These are phyloP conservation scores for Daldinia caldariorum DNA, from an alignment of 495 filamentous ascomycete species.

Conservation along the genomic window DNA sequence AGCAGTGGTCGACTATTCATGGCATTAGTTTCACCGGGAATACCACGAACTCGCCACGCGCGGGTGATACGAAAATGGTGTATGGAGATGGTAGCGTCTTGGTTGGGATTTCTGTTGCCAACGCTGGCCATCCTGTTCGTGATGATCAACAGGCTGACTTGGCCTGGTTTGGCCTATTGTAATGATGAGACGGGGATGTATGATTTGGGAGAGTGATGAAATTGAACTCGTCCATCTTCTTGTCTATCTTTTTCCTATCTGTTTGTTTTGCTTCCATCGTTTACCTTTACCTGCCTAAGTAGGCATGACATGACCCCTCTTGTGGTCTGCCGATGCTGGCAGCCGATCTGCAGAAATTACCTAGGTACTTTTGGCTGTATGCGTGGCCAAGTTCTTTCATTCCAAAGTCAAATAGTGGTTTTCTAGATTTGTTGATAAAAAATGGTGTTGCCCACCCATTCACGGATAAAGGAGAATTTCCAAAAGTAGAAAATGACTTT, in stretches of 20 bases:
- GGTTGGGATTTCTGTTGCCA: slow-evolving; percentile 54
- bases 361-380: not conserved
- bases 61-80: slow-evolving; percentile 54
- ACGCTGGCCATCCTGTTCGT: slow-evolving; percentile 61
- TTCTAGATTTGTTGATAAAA: slow-evolving; percentile 4
- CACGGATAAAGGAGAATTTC: slow-evolving; percentile 31
- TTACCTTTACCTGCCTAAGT: not conserved
- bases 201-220: not conserved
- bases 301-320: not conserved
- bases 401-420: not conserved
- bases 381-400: not conserved
- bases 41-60: slow-evolving; percentile 48
- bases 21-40: slow-evolving; percentile 46
- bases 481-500: slow-evolving; percentile 26
- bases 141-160: slow-evolving; percentile 52
- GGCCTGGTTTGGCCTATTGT: slow-evolving; percentile 53
- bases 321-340: not conserved
- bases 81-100: slow-evolving; percentile 56
- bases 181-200: not conserved
- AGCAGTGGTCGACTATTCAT: slow-evolving; percentile 54
- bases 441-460: slow-evolving; percentile 1
- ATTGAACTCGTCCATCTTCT: no score
- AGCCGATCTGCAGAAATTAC: not conserved
- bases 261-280: not conserved
- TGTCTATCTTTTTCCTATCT: not conserved